phyloP scores from a whole-genome alignment of 2,329 filamentous ascomycete genomes.

The Colletotrichum scovillei region DNA sequence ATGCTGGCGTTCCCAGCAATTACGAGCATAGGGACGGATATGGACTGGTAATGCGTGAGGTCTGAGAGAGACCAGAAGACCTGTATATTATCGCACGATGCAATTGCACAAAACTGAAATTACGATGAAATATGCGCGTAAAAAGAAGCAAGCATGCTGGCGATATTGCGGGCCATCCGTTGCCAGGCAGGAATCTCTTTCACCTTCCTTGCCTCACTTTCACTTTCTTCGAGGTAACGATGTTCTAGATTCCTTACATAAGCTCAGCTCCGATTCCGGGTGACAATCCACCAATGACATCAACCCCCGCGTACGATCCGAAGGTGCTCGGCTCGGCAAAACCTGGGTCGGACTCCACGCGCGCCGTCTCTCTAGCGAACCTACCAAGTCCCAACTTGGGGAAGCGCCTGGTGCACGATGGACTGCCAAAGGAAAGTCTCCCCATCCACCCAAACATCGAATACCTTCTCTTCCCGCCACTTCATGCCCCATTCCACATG shows the following conservation, averaged over 20 bases:
- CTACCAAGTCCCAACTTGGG: conserved; percentile 13
- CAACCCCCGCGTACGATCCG: conserved; percentile 16
- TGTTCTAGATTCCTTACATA: conserved; percentile 19
- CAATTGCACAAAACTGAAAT: neutral
- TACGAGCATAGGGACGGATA: neutral
- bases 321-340: conserved; percentile 34
- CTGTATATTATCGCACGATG: neutral
- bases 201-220: neutral
- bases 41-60: neutral
- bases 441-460: conserved; percentile 30
- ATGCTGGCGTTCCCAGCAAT: neutral
- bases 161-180: neutral
- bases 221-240: conserved; percentile 19
- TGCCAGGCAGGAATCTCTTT: neutral
- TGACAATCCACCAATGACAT: conserved; percentile 30
- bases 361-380: conserved; percentile 5
- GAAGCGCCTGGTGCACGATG: conserved; percentile 30
- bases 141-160: neutral
- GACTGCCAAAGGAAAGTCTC: conserved; percentile 31
- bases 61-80: neutral
- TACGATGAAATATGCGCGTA: neutral
- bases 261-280: conserved; percentile 20
- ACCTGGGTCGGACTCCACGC: conserved; percentile 29
- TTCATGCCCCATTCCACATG: conserved; percentile 34
- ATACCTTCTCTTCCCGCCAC: conserved; percentile 19